These are phyloP conservation scores for Cutaneotrichosporon daszewskae DNA, from an alignment of 1,284 basidiomycete species.

Conservation along the genomic window DNA sequence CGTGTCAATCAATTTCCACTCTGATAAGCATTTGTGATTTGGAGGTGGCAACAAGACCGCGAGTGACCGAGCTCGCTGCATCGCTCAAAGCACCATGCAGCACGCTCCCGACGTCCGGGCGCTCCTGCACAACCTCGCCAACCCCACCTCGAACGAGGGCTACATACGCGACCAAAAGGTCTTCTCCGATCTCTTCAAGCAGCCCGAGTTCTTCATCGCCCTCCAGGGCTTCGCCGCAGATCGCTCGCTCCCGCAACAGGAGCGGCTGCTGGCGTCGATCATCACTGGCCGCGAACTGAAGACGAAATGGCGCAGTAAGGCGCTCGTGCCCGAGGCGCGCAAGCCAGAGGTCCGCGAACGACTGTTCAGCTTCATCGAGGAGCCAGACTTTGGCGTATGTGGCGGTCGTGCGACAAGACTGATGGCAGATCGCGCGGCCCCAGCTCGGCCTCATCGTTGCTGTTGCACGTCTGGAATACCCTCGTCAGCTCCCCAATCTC, in stretches of 20 bases:
- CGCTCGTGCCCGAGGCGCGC: slow-evolving; percentile 40
- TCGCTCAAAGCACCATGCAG: too few relatives aligned
- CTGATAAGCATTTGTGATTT: too few relatives aligned
- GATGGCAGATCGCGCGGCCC: slow-evolving; percentile 41
- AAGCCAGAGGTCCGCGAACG: slow-evolving; percentile 41
- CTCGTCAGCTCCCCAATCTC: slow-evolving; percentile 35
- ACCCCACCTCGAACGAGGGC: slow-evolving; percentile 30
- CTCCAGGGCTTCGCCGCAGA: slow-evolving; percentile 40
- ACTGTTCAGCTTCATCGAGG: slow-evolving; percentile 45
- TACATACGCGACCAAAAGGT: slow-evolving; percentile 38
- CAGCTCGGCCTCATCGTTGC: slow-evolving; percentile 42
- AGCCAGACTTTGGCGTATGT: slow-evolving; percentile 35
- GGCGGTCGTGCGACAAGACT: background rate
- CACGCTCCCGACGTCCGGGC: slow-evolving; percentile 2
- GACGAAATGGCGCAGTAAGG: slow-evolving; percentile 46
- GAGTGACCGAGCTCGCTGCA: too few relatives aligned
- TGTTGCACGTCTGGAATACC: slow-evolving; percentile 44
- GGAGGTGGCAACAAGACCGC: too few relatives aligned
- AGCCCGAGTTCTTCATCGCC: slow-evolving; percentile 41
- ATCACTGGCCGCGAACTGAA: slow-evolving; percentile 44
- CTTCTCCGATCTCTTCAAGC: slow-evolving; percentile 37
- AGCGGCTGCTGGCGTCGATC: slow-evolving; percentile 41
- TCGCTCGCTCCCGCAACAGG: slow-evolving; percentile 27
- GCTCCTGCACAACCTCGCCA: slow-evolving; percentile 34
- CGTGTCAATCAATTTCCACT: slow-evolving; percentile 6